Evolutionary conservation across 305 asterid species (phyloP).

Genomic region (Fraxinus greggii): DNA sequence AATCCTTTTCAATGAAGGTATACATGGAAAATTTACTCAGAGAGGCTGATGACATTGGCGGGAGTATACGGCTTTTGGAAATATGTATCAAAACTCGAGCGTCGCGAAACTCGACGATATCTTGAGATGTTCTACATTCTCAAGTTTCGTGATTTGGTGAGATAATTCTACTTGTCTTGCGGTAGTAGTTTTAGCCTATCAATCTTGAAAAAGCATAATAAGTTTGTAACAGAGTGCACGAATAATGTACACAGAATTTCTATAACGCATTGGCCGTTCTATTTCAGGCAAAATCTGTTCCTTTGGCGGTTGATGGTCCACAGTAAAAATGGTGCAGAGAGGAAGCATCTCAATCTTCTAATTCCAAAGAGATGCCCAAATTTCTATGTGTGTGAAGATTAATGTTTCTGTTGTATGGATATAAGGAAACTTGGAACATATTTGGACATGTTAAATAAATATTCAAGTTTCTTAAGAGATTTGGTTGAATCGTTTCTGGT

Average conservation of each 20-base stretch:
- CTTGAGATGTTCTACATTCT: constrained; percentile 98
- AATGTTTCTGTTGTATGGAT: background rate
- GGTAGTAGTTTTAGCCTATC: background rate
- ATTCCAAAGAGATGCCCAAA: background rate
- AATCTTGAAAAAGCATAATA: background rate
- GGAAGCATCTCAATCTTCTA: background rate
- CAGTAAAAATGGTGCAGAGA: constrained; percentile 19
- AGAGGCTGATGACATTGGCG: constrained; percentile 90
- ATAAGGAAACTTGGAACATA: background rate
- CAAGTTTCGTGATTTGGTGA: constrained; percentile 83
- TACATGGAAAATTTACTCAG: constrained; percentile 90
- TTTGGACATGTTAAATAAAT: background rate
- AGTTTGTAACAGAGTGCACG: background rate
- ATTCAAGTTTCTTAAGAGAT: background rate
- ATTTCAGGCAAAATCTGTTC: constrained; percentile 75
- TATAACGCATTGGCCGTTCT: background rate
- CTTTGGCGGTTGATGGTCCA: constrained; percentile 58
- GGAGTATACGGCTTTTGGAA: constrained; percentile 98
- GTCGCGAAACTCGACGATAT: constrained; percentile 90
- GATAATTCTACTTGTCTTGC: constrained; percentile 13
- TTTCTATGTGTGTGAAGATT: background rate
- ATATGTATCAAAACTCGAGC: constrained; percentile 78
- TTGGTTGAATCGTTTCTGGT: background rate
- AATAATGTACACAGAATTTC: background rate
- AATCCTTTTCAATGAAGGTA: constrained; percentile 44